Percentiles rank a stretch among this genome's conserved stretches.
phyloP scores from a whole-genome alignment of 164 flowering plant species.

The Liriodendron chinense region DNA sequence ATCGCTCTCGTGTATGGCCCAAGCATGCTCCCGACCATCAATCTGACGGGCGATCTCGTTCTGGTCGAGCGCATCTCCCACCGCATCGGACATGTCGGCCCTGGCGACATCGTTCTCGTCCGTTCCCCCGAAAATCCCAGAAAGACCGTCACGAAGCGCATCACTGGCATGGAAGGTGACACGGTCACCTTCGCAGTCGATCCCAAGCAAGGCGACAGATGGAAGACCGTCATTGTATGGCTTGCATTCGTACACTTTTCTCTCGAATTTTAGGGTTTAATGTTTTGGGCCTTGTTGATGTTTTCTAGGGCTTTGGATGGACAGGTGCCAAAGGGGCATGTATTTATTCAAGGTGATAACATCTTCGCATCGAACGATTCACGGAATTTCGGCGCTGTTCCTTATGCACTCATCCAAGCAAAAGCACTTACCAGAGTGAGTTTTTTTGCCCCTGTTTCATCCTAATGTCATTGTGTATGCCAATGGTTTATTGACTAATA shows the following conservation, averaged over 20 bases:
- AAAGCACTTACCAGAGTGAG: slow-evolving; percentile 54
- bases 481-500: background rate
- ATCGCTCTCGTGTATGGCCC: slow-evolving; percentile 56
- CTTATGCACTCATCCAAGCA: slow-evolving; percentile 59
- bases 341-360: slow-evolving; percentile 86
- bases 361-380: slow-evolving; percentile 57
- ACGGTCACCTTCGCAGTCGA: slow-evolving; percentile 40
- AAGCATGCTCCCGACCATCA: slow-evolving; percentile 84
- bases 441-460: background rate
- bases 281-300: background rate
- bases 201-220: slow-evolving; percentile 27
- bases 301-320: slow-evolving; percentile 2
- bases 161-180: slow-evolving; percentile 66
- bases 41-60: slow-evolving; percentile 39
- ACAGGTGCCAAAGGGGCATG: slow-evolving; percentile 81
- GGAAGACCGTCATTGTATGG: slow-evolving; percentile 44
- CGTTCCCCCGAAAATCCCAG: slow-evolving; percentile 61
- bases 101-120: slow-evolving; percentile 58
- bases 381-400: slow-evolving; percentile 66
- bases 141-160: slow-evolving; percentile 47
- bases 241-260: background rate
- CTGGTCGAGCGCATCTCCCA: slow-evolving; percentile 54
- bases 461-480: background rate
- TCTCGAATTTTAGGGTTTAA: background rate
- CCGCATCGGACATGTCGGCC: slow-evolving; percentile 35